Base-by-base conservation (phyloP, 2,329 filamentous ascomycete genomes). In the Xylaria sp. region DNA sequence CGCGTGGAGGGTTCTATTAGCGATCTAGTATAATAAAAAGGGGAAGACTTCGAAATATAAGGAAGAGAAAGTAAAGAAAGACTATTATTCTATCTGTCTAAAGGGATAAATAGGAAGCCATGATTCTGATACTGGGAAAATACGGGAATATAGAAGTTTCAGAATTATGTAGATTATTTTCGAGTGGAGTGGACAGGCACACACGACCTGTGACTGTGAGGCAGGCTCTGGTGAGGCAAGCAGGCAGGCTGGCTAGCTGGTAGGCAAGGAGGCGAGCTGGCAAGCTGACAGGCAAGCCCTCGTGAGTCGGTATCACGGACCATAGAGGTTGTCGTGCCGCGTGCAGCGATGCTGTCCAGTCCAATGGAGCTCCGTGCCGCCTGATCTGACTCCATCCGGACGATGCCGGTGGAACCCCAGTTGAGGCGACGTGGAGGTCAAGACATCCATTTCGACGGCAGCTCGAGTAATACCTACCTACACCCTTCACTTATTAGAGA, bases 311-410 rank as follows among this genome's bases (percentile, higher is more conserved):
- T 19, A 19, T 51, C 49, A 35, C 30, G 30, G 16, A 51, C 23
- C 44, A 44, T 51, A 61, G 57, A 63, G 59, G 63, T 9, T 60
- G 55, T 55, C 58, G 54, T 62, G 59, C 55, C 34, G 52, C 49
- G 54, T 52, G 39, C 42, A 35, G 37, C 37, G 11, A 5, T 30
- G 23, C 23, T 34, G 35, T 35, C 50, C 42, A 59, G 52, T 19
- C 62, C 63, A 63, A 63, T 63, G 9, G 52, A 62, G 58, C 52
- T 47, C 53, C 34, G 55, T 55, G 54, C 62, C 58, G 58, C 58
- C 55, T 57, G 48, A 63, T 59, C 55, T 62, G 59, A 60, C 55
- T 62, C 57, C 53, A 52, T 56, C 54, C 53, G 62, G 62, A 55
- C 55, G 54, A 53, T 57, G 49, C 58, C 46, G 54, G 62, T 64